phyloP scores from a whole-genome alignment of 805 yeast genomes.

The Ogataea naganishii region DNA sequence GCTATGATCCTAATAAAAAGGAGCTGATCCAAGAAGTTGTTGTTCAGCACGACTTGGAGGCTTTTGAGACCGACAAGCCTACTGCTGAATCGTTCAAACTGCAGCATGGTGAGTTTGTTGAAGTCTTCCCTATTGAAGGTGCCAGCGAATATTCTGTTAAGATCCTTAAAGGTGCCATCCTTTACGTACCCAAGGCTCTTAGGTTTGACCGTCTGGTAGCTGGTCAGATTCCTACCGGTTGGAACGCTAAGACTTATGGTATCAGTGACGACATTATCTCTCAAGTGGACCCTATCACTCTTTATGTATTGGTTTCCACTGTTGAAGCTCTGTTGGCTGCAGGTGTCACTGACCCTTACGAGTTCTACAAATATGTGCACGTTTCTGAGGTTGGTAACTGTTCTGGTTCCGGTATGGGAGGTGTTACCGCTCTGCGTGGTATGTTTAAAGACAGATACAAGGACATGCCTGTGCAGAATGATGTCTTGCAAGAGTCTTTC shows the following conservation, averaged over 20 bases:
- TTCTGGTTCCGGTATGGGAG: constrained; percentile 99
- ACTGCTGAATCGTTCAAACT: constrained; percentile 91
- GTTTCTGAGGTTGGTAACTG: constrained; percentile 99
- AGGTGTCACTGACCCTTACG: constrained; percentile 98
- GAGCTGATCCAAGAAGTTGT: constrained; percentile 91
- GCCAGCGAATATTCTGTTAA: constrained; percentile 89
- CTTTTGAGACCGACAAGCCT: constrained; percentile 91
- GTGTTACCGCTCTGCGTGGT: constrained; percentile 93
- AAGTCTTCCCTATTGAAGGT: constrained; percentile 79
- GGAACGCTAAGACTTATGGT: constrained; percentile 95
- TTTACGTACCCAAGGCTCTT: constrained; percentile 83
- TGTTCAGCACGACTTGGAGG: constrained; percentile 92
- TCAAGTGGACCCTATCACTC: constrained; percentile 95
- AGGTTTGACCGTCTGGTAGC: constrained; percentile 68
- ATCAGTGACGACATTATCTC: constrained; percentile 83
- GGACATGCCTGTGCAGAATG: constrained; percentile 94
- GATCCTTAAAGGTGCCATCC: constrained; percentile 86
- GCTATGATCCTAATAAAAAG: constrained; percentile 93
- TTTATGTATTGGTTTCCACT: constrained; percentile 87
- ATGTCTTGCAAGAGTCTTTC: constrained; percentile 94
- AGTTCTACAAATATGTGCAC: constrained; percentile 96
- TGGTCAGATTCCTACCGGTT: constrained; percentile 97
- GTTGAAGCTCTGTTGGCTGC: constrained; percentile 89
- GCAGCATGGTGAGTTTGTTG: constrained; percentile 92
- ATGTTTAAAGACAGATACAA: constrained; percentile 94